These are phyloP conservation scores for Leishmania guyanensis DNA, from an alignment of 208 protist species.

Conservation along the genomic window DNA sequence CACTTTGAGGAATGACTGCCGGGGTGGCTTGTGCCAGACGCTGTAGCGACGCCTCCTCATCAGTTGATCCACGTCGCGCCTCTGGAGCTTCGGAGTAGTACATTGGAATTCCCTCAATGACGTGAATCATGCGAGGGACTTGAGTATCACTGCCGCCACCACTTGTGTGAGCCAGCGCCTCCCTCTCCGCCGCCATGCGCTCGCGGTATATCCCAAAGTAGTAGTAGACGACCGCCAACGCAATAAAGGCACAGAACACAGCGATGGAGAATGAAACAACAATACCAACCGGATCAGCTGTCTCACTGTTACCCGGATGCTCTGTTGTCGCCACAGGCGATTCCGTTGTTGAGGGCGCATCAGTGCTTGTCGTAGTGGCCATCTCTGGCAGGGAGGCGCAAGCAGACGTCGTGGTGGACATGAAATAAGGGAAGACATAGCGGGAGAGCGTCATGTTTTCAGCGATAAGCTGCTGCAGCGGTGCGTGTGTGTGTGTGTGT, in stretches of 20 bases:
- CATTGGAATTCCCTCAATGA: constrained; percentile 5
- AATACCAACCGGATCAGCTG: no score
- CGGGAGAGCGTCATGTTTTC: neutral
- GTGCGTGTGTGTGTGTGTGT: neutral
- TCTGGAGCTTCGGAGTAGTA: neutral
- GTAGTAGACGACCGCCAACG: neutral
- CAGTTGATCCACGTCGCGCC: neutral
- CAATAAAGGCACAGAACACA: neutral
- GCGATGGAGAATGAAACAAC: neutral
- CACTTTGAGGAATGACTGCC: neutral
- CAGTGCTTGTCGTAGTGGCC: neutral
- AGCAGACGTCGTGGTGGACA: neutral
- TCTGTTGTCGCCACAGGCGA: neutral
- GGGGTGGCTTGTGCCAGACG: constrained; percentile 1
- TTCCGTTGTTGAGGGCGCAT: neutral
- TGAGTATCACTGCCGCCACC: neutral
- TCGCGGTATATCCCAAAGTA: neutral
- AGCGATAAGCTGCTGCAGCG: neutral
- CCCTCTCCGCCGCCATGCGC: neutral
- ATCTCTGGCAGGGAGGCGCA: neutral
- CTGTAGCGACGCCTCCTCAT: neutral
- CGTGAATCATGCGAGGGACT: neutral
- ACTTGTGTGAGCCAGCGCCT: no score
- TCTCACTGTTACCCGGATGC: neutral
- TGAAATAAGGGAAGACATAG: neutral